A percentile compares a stretch with the other conserved stretches of the same genome.
These are phyloP conservation scores for Camellia lanceoleosa DNA, from an alignment of 148 eudicot species.

Conservation along the genomic window DNA sequence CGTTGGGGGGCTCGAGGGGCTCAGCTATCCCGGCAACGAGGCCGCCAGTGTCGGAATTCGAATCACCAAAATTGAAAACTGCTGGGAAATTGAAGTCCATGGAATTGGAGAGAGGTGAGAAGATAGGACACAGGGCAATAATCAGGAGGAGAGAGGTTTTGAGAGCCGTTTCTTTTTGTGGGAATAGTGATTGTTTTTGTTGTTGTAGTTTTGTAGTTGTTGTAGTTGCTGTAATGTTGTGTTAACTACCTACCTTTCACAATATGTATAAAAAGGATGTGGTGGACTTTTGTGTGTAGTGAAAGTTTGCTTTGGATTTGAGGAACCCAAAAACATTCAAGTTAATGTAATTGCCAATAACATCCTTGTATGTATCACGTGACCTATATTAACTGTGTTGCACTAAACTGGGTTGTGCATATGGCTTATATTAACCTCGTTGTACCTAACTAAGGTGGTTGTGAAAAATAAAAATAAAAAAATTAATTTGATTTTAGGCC, in stretches of 20 bases:
- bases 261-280: conserved; percentile 15
- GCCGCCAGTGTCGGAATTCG: conserved; percentile 89
- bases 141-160: conserved; percentile 19
- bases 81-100: conserved; percentile 79
- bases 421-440: no score
- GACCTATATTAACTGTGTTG: no score
- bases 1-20: conserved; percentile 57
- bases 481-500: no score
- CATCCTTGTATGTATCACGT: not conserved
- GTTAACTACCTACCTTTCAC: conserved; percentile 21
- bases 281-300: conserved; percentile 32
- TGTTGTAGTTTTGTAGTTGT: not conserved
- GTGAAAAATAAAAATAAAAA: no score
- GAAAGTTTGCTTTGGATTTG: conserved; percentile 40
- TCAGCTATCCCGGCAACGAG: conserved; percentile 63
- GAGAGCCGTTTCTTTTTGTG: conserved; percentile 39
- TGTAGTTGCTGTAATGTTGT: conserved; percentile 6
- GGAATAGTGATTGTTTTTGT: not conserved
- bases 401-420: not conserved
- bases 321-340: conserved; percentile 22
- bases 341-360: not conserved
- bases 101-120: conserved; percentile 29
- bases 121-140: conserved; percentile 32
- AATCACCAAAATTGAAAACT: conserved; percentile 89
- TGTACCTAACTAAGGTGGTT: no score